Evolutionary conservation across 192 early-diverging fungal genomes (phyloP).

Genomic region (Backusella macrospora): DNA sequence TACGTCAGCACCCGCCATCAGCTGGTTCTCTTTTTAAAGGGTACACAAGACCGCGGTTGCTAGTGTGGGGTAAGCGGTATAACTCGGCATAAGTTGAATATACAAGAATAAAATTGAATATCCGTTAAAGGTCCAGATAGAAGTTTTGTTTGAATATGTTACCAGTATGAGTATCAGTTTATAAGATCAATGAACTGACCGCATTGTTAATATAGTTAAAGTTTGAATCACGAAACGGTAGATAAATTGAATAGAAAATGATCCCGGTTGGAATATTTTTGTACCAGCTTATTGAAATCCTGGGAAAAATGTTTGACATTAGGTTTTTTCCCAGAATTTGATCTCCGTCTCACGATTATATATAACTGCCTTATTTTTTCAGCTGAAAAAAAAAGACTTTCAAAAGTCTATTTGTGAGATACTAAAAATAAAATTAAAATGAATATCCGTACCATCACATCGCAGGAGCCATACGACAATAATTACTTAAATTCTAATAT

Average conservation of each 20-base stretch:
- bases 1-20: conserved; percentile 10
- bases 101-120: background rate
- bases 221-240: conserved; percentile 10
- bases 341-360: conserved; percentile 11
- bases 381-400: background rate
- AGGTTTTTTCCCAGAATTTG: conserved; percentile 14
- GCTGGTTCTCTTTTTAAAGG: conserved; percentile 6
- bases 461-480: conserved; percentile 8
- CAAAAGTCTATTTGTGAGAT: background rate
- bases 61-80: background rate
- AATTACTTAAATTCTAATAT: conserved; percentile 2
- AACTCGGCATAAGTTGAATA: background rate
- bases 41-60: background rate
- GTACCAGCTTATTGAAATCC: conserved; percentile 12
- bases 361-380: background rate
- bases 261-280: conserved; percentile 9
- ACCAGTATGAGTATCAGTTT: background rate
- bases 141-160: background rate
- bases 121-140: background rate
- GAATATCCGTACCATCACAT: conserved; percentile 22
- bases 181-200: background rate
- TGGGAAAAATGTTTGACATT: conserved; percentile 25
- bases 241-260: conserved; percentile 8
- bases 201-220: background rate
- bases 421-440: background rate